These are phyloP conservation scores for Pyrenophora tritici-repentis DNA, from an alignment of 2,329 filamentous ascomycete genomes.

Conservation along the genomic window DNA sequence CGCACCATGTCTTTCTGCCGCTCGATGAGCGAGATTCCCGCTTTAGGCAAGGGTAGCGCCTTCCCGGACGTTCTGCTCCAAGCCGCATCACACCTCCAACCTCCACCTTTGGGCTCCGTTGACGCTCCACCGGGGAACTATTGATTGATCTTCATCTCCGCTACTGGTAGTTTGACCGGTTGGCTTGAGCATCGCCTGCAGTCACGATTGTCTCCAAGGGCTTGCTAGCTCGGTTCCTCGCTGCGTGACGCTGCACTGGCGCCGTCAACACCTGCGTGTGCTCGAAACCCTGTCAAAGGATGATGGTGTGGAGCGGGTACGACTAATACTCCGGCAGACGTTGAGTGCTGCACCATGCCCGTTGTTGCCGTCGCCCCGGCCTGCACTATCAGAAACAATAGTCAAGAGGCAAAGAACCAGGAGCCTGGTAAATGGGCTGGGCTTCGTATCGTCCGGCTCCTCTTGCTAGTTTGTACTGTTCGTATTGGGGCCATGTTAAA, in stretches of 20 bases:
- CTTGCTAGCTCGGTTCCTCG: constrained; percentile 7
- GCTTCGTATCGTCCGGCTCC: constrained; percentile 1
- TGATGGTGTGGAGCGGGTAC: constrained; percentile 6
- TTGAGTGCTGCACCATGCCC: constrained; percentile 7
- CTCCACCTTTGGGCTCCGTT: no score
- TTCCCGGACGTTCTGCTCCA: no score
- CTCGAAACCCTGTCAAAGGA: constrained; percentile 3
- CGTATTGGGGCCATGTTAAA: no score
- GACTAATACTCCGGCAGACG: constrained; percentile 20
- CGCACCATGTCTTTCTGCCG: background rate
- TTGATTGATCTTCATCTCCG: background rate
- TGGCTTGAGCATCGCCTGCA: background rate
- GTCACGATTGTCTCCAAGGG: constrained; percentile 3
- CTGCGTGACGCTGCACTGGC: constrained; percentile 14
- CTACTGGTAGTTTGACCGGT: background rate
- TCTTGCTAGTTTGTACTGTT: background rate
- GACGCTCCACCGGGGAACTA: background rate
- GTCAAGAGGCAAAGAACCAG: constrained; percentile 8
- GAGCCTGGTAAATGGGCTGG: constrained; percentile 14
- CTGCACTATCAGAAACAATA: constrained; percentile 4
- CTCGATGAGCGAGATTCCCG: background rate
- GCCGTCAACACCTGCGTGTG: constrained; percentile 11
- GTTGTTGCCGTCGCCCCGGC: constrained; percentile 10
- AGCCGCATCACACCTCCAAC: no score
- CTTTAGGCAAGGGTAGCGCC: no score